Evolutionary conservation across 805 yeast genomes (phyloP), one percentile per base, ranked within the genome.

Genomic region (Saturnispora dispora): DNA sequence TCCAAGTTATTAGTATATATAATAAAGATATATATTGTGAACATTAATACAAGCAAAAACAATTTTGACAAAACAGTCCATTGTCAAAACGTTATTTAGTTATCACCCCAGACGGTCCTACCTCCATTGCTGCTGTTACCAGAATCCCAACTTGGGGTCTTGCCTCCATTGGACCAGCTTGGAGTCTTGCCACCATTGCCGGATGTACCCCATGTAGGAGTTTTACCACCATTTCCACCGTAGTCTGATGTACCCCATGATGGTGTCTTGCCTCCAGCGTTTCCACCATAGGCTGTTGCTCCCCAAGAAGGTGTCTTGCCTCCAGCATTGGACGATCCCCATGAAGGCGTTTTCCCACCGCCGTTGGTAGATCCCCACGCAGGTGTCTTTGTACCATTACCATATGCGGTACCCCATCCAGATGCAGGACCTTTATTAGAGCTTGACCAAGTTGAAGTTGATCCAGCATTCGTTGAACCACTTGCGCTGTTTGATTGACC

Each of bases 271-370:
- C 66, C 64, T 47, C 72, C 64, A 13, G 78, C 70, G 57, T 72
- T 75, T 18, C 63, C 67, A 37, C 73, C 72, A 27, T 35, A 43
- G 9, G 78, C 63, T 17, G 60, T 65, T 28, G 73, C 73, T 7
- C 71, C 63, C 71, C 72, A 58, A 56, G 65, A 63, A 41, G 66
- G 65, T 13, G 68, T 61, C 47, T 66, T 66, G 52, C 61, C 64
- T 5, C 69, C 53, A 15, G 20, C 20, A 18, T 36, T 48, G 42
- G 22, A 40, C 11, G 63, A 51, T 28, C 63, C 61, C 84, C 86
- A 78, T 1, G 82, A 72, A 2, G 85, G 81, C 10, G 79, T 74
- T 55, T 63, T 70, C 2, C 76, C 76, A n/a, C 75, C 76, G 9
- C 69, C 52, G 13, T 11, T 30, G 4, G 58, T 54, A 22, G 54